These are phyloP conservation scores for Anacardium occidentale DNA, from an alignment of 345 rosid species.

Conservation along the genomic window DNA sequence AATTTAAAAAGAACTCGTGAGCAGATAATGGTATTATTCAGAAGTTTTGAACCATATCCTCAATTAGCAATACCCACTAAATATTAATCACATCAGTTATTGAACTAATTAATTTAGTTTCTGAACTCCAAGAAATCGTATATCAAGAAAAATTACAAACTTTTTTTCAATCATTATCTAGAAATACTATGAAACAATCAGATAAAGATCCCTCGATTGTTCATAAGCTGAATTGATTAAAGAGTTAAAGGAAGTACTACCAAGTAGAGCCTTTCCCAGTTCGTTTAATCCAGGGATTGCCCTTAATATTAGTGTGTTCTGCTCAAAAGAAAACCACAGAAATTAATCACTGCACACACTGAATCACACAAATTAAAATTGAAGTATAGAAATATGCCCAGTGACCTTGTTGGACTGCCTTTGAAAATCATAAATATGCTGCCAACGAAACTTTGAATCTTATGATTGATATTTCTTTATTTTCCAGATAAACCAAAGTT, in stretches of 20 bases:
- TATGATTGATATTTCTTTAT: not conserved
- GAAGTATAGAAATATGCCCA: not conserved
- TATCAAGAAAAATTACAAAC: not conserved
- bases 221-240: not conserved
- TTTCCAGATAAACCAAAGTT: not conserved
- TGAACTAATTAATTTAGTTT: not conserved
- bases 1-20: not conserved
- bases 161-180: not conserved
- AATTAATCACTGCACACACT: not conserved
- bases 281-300: constrained; percentile 90
- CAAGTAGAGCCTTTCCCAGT: constrained; percentile 71
- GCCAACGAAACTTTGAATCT: not conserved
- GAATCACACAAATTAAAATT: constrained; percentile 7
- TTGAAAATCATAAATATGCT: not conserved
- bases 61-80: not conserved
- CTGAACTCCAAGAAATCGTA: not conserved
- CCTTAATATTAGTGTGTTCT: constrained; percentile 86
- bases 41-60: not conserved
- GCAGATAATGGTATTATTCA: not conserved
- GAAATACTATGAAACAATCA: too few relatives aligned
- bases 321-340: constrained; percentile 13
- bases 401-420: not conserved
- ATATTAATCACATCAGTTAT: not conserved
- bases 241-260: constrained; percentile 33
- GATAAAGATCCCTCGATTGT: not conserved